Base-by-base conservation (phyloP, 768 basidiomycete species). In the Ephemerocybe angulata region DNA sequence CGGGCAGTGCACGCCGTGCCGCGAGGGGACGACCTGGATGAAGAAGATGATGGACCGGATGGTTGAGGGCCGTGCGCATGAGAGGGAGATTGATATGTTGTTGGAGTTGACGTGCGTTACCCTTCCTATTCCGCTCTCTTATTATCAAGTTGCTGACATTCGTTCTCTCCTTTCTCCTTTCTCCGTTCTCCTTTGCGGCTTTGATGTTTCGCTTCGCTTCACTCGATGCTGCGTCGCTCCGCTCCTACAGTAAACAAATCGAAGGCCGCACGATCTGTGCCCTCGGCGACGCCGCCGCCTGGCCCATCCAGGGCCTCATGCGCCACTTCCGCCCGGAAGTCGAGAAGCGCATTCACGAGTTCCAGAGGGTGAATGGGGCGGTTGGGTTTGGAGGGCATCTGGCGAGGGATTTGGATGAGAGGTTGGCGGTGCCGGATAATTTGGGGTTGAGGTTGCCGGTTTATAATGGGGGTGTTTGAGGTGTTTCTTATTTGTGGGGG, bases 31-130 rank as follows among this genome's bases (percentile, higher is more conserved):
- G 2, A 97, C 93, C 0, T 98, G 96, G 96, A 93, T 99, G 90
- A 92, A 89, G 84, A 96, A 98, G 73, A 98, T 98, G 93, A 99
- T 99, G 96, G 83, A 93, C 68, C 87, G 96, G 44, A 84, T 99
- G 78, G 92, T 90, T 17, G 89, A 91, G 65, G 96, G 96, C 2
- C 83, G 95, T 11, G 91, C 87, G 0, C 91, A 95, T 65, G 79
- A 81, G 60, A 86, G 96, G 55, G 96, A 99, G 76, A 98, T 99
- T 55, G 96, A 98, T 70, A 98, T 98, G 96, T 79, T 99, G 12
- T 83, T 95, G 27, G 96, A 98, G 71, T 70, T 98, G 41, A 98
- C 94, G 90, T 92, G 63, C 44, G 82, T 17, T 35, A 8, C 8
- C 10, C n/a, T n/a, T n/a, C n/a, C n/a, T n/a, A n/a, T n/a, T n/a